Evolutionary conservation across 2,329 filamentous ascomycete species (phyloP).

Genomic region (Spiromastix sp.): DNA sequence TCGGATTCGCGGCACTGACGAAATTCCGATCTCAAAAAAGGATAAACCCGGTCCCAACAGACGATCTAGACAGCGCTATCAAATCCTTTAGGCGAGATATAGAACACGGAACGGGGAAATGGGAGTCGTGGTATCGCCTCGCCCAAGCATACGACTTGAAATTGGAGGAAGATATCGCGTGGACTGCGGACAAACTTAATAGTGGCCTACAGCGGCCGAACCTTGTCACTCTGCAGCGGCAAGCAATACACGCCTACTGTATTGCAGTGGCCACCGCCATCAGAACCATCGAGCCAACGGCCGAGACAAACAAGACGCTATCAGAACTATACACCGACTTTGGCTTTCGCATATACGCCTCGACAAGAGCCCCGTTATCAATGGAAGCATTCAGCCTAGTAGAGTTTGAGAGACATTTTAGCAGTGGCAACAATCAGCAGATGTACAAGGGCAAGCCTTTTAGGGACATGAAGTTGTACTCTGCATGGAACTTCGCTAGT

Average conservation of each 20-base stretch:
- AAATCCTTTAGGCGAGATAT: conserved; percentile 72
- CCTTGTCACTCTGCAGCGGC: conserved; percentile 63
- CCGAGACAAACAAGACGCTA: conserved; percentile 46
- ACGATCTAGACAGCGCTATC: conserved; percentile 72
- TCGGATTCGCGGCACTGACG: conserved; percentile 77
- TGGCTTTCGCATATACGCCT: conserved; percentile 57
- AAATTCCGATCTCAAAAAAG: conserved; percentile 76
- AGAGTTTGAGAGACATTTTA: conserved; percentile 52
- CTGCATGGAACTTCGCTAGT: conserved; percentile 55
- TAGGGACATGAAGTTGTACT: conserved; percentile 46
- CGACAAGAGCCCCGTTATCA: conserved; percentile 55
- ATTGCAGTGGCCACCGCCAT: conserved; percentile 57
- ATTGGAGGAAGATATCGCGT: conserved; percentile 75
- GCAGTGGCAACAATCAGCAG: conserved; percentile 39
- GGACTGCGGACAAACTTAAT: conserved; percentile 87
- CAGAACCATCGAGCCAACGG: conserved; percentile 43
- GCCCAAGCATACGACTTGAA: conserved; percentile 83
- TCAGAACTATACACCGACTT: conserved; percentile 60
- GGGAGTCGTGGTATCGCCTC: conserved; percentile 85
- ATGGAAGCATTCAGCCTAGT: conserved; percentile 57
- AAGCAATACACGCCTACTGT: conserved; percentile 70
- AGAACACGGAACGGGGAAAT: conserved; percentile 69
- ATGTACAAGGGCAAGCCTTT: conserved; percentile 51
- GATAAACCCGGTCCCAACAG: conserved; percentile 65
- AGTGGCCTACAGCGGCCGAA: conserved; percentile 68